Evolutionary conservation across 2,329 filamentous ascomycete species (phyloP), one percentile per base, ranked within the genome.

Genomic region (Taxawa tesnikishii): DNA sequence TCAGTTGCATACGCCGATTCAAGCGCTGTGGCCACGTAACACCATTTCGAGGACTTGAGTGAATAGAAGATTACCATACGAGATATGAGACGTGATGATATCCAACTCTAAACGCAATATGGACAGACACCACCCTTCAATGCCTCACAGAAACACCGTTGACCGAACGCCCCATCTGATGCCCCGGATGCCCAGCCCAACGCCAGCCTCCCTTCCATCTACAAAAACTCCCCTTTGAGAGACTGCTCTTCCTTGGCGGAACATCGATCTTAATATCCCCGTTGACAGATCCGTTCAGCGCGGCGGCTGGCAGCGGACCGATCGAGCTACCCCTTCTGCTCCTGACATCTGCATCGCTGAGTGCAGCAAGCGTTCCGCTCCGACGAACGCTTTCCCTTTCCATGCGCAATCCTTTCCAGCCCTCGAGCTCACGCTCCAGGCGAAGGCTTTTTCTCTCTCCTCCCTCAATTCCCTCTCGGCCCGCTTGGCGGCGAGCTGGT

Each of bases 401-500:
- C 40, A 73, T 63, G 19, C 80, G 67, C 16, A 87, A 59, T 11
- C 63, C 65, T 53, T 88, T 92, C 73, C 79, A 83, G 3, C 75
- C 76, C 44, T 92, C 85, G 6, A 94, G 58, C 57, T 96, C 88
- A 29, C 85, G 74, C 59, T 94, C 87, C n/a, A 96, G 64, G 18
- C 79, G 70, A 16, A 87, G 60, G 1, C 67, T 69, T 58, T 81
- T 58, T 96, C 90, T 40, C 72, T 75, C 58, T 94, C 88, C 55
- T 94, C 84, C 5, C 84, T 73, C 11, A 94, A 68, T 49, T 96
- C 88, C 26, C 88, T 75, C 56, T 98, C 88, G 11, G 84, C 84
- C 26, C 88, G 77, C 35, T 88, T 80, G 15, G 83, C 79, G 15
- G 77, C 70, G 26, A 96, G 70, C 54, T 94, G 84, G 28, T 77